Evolutionary conservation across 176 grass and related monocot species (phyloP).

Genomic region (Olyra latifolia): DNA sequence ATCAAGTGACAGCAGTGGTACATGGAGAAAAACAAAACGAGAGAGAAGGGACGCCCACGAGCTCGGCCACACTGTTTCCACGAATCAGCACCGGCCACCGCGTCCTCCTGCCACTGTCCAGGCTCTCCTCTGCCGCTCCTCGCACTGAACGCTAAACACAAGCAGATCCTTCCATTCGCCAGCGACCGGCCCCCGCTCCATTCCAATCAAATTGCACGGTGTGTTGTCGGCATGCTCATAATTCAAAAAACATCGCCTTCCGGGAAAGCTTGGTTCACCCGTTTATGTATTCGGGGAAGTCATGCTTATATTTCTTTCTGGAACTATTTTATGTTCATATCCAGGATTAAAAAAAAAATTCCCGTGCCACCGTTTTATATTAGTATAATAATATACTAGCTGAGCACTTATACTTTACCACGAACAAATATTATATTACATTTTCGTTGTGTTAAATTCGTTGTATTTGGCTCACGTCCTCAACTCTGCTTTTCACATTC

Average conservation of each 20-base stretch:
- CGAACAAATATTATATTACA: no score
- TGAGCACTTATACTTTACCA: no score
- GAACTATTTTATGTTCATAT: no score
- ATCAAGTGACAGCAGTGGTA: slow-evolving; percentile 30
- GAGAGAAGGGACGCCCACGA: background rate
- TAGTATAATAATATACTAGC: no score
- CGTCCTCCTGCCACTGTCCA: background rate
- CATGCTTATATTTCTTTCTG: no score
- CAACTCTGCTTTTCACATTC: no score
- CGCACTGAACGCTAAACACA: background rate
- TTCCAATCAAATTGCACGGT: background rate
- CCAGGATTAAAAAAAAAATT: no score
- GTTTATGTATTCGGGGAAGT: no score
- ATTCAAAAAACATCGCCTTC: background rate
- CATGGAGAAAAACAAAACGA: slow-evolving; percentile 23
- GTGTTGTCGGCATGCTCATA: background rate
- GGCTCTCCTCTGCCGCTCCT: background rate
- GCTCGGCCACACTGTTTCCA: slow-evolving; percentile 7
- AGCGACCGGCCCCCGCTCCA: background rate
- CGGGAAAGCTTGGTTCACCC: no score
- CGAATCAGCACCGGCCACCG: slow-evolving; percentile 42
- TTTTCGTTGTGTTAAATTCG: no score
- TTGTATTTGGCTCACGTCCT: no score
- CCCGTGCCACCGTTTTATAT: no score
- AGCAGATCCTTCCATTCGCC: background rate